Conservation (phyloP, 305 asterid species). For the Fraxinus paxiana region DNA sequence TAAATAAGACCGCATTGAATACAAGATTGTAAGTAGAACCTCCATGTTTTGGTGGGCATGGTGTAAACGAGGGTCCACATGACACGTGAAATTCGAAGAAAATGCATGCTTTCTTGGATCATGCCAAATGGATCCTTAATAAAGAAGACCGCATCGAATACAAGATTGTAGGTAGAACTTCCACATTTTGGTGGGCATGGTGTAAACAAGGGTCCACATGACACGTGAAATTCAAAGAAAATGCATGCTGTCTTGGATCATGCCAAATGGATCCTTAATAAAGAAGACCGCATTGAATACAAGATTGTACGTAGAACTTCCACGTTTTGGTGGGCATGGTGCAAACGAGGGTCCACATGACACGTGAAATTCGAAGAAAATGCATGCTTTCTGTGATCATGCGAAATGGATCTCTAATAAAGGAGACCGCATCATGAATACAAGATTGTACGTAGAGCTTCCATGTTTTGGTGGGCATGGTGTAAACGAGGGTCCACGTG, state of each 20-base stretch:
- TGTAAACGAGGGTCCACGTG: conserved; percentile 30
- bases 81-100: conserved; percentile 30
- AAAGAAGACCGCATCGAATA: conserved; percentile 18
- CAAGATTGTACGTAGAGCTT: conserved; percentile 23
- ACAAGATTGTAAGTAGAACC: conserved; percentile 24
- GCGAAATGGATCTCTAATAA: too few relatives aligned
- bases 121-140: neutral
- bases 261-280: neutral
- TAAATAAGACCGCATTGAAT: conserved; percentile 20
- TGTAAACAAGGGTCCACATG: conserved; percentile 29
- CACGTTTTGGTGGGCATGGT: too few relatives aligned
- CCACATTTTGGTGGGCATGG: conserved; percentile 7
- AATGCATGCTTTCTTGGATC: neutral
- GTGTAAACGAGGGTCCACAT: conserved; percentile 33
- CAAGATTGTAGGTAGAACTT: conserved; percentile 24
- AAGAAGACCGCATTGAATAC: conserved; percentile 7
- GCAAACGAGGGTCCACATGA: too few relatives aligned
- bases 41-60: conserved; percentile 5
- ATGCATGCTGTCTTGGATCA: neutral
- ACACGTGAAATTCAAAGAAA: conserved; percentile 32
- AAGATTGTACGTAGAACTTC: too few relatives aligned
- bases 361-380: too few relatives aligned
- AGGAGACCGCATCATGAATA: conserved; percentile 21
- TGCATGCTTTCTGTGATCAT: neutral
- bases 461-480: conserved; percentile 5